Evolutionary conservation across 352 stramenopile genomes (phyloP).

Genomic region (Phytophthora citrophthora): DNA sequence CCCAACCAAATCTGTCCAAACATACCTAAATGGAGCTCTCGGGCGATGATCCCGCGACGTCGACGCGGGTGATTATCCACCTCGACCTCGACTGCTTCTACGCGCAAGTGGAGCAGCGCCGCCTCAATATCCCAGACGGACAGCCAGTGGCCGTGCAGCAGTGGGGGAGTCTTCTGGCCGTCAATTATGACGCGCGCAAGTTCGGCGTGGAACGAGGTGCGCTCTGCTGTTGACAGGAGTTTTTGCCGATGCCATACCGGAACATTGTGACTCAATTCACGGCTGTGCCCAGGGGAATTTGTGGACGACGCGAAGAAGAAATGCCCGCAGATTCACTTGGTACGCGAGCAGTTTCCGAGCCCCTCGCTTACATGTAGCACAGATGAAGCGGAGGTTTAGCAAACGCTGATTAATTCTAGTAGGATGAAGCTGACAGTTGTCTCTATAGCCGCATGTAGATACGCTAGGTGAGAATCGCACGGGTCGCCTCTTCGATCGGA

Average conservation of each 20-base stretch:
- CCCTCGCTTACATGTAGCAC: background rate
- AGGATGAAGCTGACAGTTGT: conserved; percentile 13
- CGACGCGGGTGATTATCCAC: conserved; percentile 78
- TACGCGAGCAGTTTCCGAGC: conserved; percentile 24
- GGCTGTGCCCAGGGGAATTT: conserved; percentile 53
- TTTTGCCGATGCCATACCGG: too few relatives aligned
- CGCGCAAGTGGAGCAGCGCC: conserved; percentile 81
- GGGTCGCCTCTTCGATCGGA: conserved; percentile 67
- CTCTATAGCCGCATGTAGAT: conserved; percentile 78
- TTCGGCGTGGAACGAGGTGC: conserved; percentile 70
- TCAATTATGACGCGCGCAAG: conserved; percentile 84
- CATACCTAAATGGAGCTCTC: background rate
- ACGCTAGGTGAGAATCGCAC: conserved; percentile 79
- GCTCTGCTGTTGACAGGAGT: background rate
- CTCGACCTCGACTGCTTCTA: conserved; percentile 92
- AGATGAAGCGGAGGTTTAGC: too few relatives aligned
- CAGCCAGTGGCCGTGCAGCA: conserved; percentile 84
- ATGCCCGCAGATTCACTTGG: conserved; percentile 80
- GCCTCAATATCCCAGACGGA: conserved; percentile 67
- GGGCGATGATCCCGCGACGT: conserved; percentile 3
- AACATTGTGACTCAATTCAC: too few relatives aligned
- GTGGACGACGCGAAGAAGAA: conserved; percentile 67
- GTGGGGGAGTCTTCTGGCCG: conserved; percentile 82
- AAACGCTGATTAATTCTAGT: too few relatives aligned
- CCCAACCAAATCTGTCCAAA: background rate